Base-by-base conservation (phyloP, 768 basidiomycete genomes). In the Tulasnella sp. region DNA sequence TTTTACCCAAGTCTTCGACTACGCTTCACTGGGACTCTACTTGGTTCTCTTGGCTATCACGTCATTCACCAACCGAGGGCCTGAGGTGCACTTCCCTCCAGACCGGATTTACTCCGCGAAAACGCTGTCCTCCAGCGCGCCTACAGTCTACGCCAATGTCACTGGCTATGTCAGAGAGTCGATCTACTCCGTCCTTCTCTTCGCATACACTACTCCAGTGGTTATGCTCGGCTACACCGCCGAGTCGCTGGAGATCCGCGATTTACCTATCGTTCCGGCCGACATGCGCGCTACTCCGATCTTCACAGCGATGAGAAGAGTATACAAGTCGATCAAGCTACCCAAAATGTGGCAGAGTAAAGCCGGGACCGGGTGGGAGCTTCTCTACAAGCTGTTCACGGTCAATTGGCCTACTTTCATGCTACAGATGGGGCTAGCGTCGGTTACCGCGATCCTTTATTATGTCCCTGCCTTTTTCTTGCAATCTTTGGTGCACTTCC, bases 171-270 rank as follows among this genome's bases (percentile, higher is more conserved):
- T 77, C 5, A 75, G 77, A 40, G 74, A 73, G 11, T 79, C 75
- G 14, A 77, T 82, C 12, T 75, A 75, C 16, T 86, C 85, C 71
- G 81, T 82, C 67, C 79, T 97, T 5, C 80, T 94, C n/a, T 97
- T 97, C 80, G 88, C 88, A 17, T 95, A 94, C 78, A 92, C 90
- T 41, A 95, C 93, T 0, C 88, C 90, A 74, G 91, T 97, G 16
- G 87, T 95, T 71, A 88, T 88, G 86, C 87, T 94, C 47, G 94
- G 93, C 2, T 87, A 92, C 79, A 83, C 83, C 1, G 83, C 89
- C 1, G 84, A 86, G 71, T 89, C 86, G 72, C 84, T 96, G 62
- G 91, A 96, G 75, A 92, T 94, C 26, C 92, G 88, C 73, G 94
- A 97, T 78, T 82, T 97, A 36, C 95, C 94, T 5, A 88, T 95